phyloP scores from a whole-genome alignment of 495 filamentous ascomycete species.

The Thermothielavioides terrestris region DNA sequence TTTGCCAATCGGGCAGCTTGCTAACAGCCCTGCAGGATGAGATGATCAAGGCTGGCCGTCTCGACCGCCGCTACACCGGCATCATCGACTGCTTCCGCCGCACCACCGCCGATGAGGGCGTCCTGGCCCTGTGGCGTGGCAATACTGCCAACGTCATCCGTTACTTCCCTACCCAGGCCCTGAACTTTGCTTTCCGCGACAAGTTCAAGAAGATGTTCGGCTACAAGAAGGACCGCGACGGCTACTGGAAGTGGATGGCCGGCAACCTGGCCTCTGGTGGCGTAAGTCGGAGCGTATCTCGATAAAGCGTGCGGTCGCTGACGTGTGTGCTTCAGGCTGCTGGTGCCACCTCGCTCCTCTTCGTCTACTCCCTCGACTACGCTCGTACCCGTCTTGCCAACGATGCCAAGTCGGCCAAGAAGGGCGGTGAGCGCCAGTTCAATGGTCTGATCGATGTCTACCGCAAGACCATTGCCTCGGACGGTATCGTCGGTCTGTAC shows the following conservation, averaged over 20 bases:
- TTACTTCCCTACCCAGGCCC: constrained; percentile 99
- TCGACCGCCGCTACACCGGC: constrained; percentile 92
- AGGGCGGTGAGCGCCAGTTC: constrained; percentile 97
- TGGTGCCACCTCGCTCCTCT: constrained; percentile 98
- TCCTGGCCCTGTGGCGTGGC: constrained; percentile 89
- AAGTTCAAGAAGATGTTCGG: constrained; percentile 99
- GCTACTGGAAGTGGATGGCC: constrained; percentile 98
- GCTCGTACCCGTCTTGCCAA: constrained; percentile 99
- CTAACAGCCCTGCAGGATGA: constrained; percentile 66
- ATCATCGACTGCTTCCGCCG: constrained; percentile 91
- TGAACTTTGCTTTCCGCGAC: constrained; percentile 99
- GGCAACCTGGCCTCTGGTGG: constrained; percentile 99
- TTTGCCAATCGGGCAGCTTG: not conserved
- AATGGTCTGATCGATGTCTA: constrained; percentile 99
- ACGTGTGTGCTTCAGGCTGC: constrained; percentile 65
- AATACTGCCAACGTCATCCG: constrained; percentile 99
- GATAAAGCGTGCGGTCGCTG: too few relatives aligned
- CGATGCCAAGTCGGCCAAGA: constrained; percentile 95
- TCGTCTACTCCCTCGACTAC: constrained; percentile 99
- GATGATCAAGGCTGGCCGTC: constrained; percentile 98
- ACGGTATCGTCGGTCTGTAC: constrained; percentile 99
- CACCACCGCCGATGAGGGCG: constrained; percentile 74
- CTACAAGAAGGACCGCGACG: constrained; percentile 99
- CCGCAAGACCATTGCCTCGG: constrained; percentile 98
- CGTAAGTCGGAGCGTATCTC: too few relatives aligned